These are phyloP conservation scores for Dioscorea zingiberensis DNA, from an alignment of 106 monocot genomes.

Conservation along the genomic window DNA sequence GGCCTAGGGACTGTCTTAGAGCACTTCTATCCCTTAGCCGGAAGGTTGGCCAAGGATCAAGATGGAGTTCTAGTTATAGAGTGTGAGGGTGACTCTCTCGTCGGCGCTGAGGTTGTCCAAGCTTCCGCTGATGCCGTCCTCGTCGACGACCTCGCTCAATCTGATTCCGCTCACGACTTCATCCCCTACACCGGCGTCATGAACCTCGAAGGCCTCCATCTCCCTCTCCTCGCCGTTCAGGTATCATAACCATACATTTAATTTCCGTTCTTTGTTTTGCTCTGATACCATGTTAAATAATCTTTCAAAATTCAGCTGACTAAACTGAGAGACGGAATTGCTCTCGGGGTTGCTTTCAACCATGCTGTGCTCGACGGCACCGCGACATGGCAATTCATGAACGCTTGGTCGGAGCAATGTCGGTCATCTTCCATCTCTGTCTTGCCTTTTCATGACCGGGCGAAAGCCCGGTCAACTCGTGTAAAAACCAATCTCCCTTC, in stretches of 20 bases:
- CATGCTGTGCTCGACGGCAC: slow-evolving; percentile 87
- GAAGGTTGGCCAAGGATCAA: slow-evolving; percentile 53
- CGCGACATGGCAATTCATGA: slow-evolving; percentile 96
- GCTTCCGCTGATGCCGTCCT: slow-evolving; percentile 49
- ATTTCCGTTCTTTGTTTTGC: neutral
- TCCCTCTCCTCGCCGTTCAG: slow-evolving; percentile 91
- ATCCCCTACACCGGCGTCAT: slow-evolving; percentile 85
- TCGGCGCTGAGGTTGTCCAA: slow-evolving; percentile 67
- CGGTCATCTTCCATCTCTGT: slow-evolving; percentile 25
- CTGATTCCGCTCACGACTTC: slow-evolving; percentile 53
- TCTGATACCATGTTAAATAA: neutral
- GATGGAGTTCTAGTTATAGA: slow-evolving; percentile 58
- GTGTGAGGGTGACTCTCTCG: slow-evolving; percentile 38
- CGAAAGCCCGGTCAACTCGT: slow-evolving; percentile 45
- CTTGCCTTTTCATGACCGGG: slow-evolving; percentile 62
- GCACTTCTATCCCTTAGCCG: slow-evolving; percentile 70
- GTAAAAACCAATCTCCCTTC: slow-evolving; percentile 68
- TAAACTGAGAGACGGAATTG: slow-evolving; percentile 77
- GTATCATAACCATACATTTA: too few species aligned
- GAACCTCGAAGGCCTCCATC: slow-evolving; percentile 84
- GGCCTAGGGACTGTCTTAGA: slow-evolving; percentile 50
- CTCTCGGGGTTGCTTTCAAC: slow-evolving; percentile 90
- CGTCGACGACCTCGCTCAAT: slow-evolving; percentile 45
- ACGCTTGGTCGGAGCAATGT: slow-evolving; percentile 69
- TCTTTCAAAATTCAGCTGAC: too few species aligned